phyloP scores from a whole-genome alignment of 495 filamentous ascomycete species.

The Hypoxylon trugodes region DNA sequence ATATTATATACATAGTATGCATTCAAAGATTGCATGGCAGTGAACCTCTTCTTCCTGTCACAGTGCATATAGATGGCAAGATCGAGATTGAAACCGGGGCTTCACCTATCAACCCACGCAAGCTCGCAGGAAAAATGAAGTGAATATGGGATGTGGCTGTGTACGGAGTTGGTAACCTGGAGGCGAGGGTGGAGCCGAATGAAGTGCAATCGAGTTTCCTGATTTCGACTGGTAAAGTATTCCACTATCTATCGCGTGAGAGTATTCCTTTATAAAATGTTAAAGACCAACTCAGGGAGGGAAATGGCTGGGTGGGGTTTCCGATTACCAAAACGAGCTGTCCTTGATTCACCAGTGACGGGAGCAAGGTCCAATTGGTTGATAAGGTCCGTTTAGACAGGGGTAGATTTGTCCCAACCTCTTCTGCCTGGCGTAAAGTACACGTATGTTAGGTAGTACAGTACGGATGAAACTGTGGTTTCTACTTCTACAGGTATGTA shows the following conservation, averaged over 20 bases:
- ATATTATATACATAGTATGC: too few relatives aligned
- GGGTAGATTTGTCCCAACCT: conserved; percentile 9
- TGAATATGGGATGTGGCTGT: conserved; percentile 33
- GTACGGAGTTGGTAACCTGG: conserved; percentile 17
- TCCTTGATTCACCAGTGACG: conserved; percentile 36
- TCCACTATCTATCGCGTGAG: conserved; percentile 1
- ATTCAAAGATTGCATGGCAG: neutral
- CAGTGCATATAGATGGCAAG: conserved; percentile 26
- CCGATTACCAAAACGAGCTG: conserved; percentile 29
- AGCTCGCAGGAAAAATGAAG: neutral
- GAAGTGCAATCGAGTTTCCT: conserved; percentile 25
- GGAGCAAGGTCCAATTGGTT: conserved; percentile 24
- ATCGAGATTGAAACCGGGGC: conserved; percentile 30
- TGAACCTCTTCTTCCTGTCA: conserved; percentile 1
- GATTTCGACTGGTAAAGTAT: conserved; percentile 12
- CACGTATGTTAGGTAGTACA: conserved; percentile 2
- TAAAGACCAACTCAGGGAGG: conserved; percentile 9
- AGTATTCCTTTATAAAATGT: neutral
- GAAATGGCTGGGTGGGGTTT: conserved; percentile 17
- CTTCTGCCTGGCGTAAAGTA: neutral
- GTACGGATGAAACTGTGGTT: conserved; percentile 9
- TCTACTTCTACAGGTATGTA: neutral
- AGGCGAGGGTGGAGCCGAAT: conserved; percentile 23
- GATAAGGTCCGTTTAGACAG: conserved; percentile 11
- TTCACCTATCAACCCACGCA: neutral